Base-by-base conservation (phyloP, 352 stramenopile species). In the Pythium brachiatum region DNA sequence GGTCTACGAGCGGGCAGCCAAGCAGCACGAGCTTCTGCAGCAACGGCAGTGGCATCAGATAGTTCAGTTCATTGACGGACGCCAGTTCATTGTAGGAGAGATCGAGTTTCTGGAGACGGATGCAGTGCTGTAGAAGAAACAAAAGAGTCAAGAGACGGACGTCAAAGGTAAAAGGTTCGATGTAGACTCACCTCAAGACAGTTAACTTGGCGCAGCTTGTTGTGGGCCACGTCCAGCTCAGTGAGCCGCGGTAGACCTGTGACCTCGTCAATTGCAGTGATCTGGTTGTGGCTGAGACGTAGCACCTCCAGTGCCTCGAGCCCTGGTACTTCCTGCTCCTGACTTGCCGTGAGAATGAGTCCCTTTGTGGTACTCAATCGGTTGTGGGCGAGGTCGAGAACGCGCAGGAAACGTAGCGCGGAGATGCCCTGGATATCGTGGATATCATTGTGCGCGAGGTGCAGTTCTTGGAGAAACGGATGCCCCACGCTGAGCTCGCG, bases 321-420 rank as follows among this genome's bases (percentile, higher is more conserved):
- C 7, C 36, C 66, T 55, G 27, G 56, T 44, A 0, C 34, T 18
- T 8, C 32, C 16, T 21, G 15, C 36, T 44, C 3, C 21, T 13
- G 15, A 21, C 8, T 20, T 15, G 20, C 23, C 15, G 12, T 27
- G 3, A 34, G n/a, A 26, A 76, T 7, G 36, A 93, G 70, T 4
- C 75, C 76, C 18, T 50, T 34, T 15, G 78, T 83, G 3, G 70
- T 77, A 12, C 62, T 70, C 29, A 93, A 69, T 7, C 57, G 60
- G 44, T 93, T 93, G 69, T 89, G 67, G 16, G 83, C 91, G 2
- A 92, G 68, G 53, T 91, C 80, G 6, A 93, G 53, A 15, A 89
- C 60, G 20, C 83, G 78, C 25, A 93, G 66, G 57, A 88, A 91
- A 7, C 76, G 76, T 23, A 93, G 66, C 7, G 70, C 51, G 16